Evolutionary conservation across 78 protist genomes (phyloP), one percentile per base, ranked within the genome.

Genomic region (Acrasis kona): DNA sequence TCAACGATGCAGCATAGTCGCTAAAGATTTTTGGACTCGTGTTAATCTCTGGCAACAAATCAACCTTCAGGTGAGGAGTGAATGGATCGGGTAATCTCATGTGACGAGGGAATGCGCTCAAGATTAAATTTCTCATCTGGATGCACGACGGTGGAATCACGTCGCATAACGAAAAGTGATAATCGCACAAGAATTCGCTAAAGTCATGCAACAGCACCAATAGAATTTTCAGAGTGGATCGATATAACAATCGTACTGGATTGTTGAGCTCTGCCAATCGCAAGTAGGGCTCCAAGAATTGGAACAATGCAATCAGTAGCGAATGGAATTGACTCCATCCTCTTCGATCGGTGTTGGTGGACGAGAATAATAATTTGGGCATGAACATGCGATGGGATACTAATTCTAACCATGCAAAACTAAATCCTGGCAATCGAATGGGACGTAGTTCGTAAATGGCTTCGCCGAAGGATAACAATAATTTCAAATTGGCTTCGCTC

Each of bases 111-210:
- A 82, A 93, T 27, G 99, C 98, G 0, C 93, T 82, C 5, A 97
- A 84, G 39, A 97, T 79, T 12, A 96, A 76, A 57, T 97, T 96
- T 65, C 98, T 87, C 78, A 97, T 6, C 74, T 97, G 99, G 34
- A 95, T 65, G 80, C 99, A 95, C 5, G 84, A 65, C 29, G 79
- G 65, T 58, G 99, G 99, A 30, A 97, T 95, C 35, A 64, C 97
- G 65, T 93, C 94, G 72, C 98, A 96, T 64, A 95, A 72, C 34
- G 61, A 2, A 65, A 92, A 77, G 85, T 97, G 97, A 85, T 72
- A 91, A 66, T 92, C 89, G 92, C 97, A 94, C 7, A 97, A 75
- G 50, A 97, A 95, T 86, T 96, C 96, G n/a, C 99, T 98, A 89
- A 96, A 97, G 81, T 97, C 99, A 83, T 97, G 99, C 10, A 95